Percentiles rank a stretch among this genome's conserved stretches.
phyloP scores from a whole-genome alignment of 306 rosid genomes.

The Malus orientalis region DNA sequence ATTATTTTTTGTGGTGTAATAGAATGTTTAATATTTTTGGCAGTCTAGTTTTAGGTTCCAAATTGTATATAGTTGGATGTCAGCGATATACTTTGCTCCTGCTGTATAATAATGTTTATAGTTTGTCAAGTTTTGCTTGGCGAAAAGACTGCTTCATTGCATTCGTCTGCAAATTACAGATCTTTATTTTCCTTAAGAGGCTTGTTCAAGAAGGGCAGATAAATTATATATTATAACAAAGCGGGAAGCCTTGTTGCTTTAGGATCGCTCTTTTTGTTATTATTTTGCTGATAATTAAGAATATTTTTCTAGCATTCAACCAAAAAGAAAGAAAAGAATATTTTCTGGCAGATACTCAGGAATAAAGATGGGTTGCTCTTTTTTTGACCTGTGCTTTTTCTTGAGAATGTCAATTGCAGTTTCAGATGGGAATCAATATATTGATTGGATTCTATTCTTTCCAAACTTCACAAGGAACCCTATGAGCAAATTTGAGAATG shows the following conservation, averaged over 20 bases:
- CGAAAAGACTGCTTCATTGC: background rate
- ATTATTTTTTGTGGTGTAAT: conserved; percentile 6
- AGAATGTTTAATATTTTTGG: background rate
- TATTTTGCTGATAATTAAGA: background rate
- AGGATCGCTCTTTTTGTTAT: no score
- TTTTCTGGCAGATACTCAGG: background rate
- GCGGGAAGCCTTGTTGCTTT: no score
- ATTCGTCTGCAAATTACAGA: background rate
- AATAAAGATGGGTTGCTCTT: background rate
- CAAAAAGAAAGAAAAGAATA: background rate
- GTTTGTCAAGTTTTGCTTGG: conserved; percentile 5
- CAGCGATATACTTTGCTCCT: background rate
- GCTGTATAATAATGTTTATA: background rate
- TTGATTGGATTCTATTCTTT: background rate
- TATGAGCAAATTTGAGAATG: background rate
- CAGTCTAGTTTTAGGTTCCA: background rate
- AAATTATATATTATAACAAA: no score
- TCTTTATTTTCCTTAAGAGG: background rate
- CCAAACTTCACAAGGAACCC: background rate
- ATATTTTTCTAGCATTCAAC: background rate
- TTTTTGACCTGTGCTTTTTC: background rate
- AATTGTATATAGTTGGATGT: conserved; percentile 16
- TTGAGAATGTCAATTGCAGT: background rate
- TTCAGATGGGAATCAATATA: background rate
- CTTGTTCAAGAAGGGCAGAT: background rate